Evolutionary conservation across 2,329 filamentous ascomycete species (phyloP).

Genomic region (Aspergillus chevalieri): DNA sequence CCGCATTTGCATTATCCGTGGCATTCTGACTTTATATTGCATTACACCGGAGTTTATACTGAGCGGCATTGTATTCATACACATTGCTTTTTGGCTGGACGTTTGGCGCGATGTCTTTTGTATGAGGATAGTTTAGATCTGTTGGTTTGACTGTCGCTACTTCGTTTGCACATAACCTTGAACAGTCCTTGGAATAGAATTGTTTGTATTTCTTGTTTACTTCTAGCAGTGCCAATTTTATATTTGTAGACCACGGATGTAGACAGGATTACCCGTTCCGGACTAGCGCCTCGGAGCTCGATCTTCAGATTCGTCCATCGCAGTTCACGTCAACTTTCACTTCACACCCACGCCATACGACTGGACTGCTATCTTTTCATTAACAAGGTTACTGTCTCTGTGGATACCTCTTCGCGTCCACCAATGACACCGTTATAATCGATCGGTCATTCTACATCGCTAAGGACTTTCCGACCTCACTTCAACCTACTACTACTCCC

Average conservation of each 20-base stretch:
- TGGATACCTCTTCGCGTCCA: not conserved
- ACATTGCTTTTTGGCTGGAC: slow-evolving; percentile 2
- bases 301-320: not conserved
- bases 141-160: not conserved
- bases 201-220: not conserved
- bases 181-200: not conserved
- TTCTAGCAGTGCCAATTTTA: not conserved
- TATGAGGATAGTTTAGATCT: not conserved
- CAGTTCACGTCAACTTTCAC: not conserved
- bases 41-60: slow-evolving; percentile 7
- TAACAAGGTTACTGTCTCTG: no score
- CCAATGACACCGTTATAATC: not conserved
- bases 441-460: not conserved
- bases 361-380: not conserved
- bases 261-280: not conserved
- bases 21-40: slow-evolving; percentile 1
- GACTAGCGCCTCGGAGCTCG: slow-evolving; percentile 1
- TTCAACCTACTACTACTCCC: slow-evolving; percentile 1
- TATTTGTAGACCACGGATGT: not conserved
- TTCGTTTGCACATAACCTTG: not conserved
- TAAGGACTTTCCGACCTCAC: not conserved
- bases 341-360: not conserved
- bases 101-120: slow-evolving; percentile 1
- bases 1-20: slow-evolving; percentile 9
- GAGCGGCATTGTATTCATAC: slow-evolving; percentile 6